phyloP scores from a whole-genome alignment of 306 rosid species.

The Biancaea sappan region DNA sequence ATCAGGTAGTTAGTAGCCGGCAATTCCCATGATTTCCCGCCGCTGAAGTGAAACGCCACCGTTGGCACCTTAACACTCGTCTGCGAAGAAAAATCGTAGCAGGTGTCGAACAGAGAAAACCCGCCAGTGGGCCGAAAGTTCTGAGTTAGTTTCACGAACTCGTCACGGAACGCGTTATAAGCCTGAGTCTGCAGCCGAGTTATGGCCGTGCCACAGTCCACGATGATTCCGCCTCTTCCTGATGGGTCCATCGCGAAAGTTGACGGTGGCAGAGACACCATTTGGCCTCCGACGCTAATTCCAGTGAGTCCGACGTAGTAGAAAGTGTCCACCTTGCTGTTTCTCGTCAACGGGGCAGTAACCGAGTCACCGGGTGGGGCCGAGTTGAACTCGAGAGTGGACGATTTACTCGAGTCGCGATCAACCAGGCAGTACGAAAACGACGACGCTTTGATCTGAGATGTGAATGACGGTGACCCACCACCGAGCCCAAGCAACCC shows the following conservation, averaged over 20 bases:
- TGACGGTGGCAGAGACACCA: constrained; percentile 50
- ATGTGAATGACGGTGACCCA: constrained; percentile 58
- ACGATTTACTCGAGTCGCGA: constrained; percentile 70
- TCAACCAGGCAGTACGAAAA: constrained; percentile 86
- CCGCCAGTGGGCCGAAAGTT: constrained; percentile 40
- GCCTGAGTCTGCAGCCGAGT: constrained; percentile 70
- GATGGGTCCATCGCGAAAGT: constrained; percentile 48
- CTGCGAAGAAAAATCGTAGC: constrained; percentile 67
- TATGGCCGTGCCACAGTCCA: constrained; percentile 86
- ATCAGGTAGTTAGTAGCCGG: constrained; percentile 86
- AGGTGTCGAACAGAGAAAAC: constrained; percentile 79
- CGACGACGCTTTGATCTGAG: constrained; percentile 72
- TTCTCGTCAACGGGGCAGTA: constrained; percentile 45
- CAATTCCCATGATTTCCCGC: constrained; percentile 44
- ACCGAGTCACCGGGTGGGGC: constrained; percentile 65
- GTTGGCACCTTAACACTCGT: constrained; percentile 68
- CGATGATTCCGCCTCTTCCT: constrained; percentile 75
- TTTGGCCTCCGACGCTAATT: constrained; percentile 67
- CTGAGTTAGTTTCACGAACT: constrained; percentile 52
- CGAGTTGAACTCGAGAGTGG: constrained; percentile 90
- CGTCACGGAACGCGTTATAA: constrained; percentile 73
- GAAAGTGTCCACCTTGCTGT: constrained; percentile 48
- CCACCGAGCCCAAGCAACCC: constrained; percentile 94
- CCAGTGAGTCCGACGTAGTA: constrained; percentile 70
- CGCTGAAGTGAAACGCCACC: constrained; percentile 64